These are phyloP conservation scores for Colletotrichum godetiae DNA, from an alignment of 2,329 filamentous ascomycete species.

Conservation along the genomic window DNA sequence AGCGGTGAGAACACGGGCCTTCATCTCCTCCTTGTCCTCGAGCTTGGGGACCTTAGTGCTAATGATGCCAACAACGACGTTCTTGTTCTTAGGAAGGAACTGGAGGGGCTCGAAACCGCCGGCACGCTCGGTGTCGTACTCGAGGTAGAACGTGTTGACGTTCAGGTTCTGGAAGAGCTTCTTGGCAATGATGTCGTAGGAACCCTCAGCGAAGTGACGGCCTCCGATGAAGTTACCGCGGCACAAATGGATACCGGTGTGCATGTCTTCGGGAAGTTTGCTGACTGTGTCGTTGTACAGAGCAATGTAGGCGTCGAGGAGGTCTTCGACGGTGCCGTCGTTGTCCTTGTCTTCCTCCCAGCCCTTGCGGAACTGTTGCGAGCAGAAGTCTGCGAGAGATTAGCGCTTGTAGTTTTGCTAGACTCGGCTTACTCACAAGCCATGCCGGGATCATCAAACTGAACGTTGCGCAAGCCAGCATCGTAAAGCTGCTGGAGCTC, in stretches of 20 bases:
- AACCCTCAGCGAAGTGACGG: slow-evolving; percentile 74
- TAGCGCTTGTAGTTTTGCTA: not conserved
- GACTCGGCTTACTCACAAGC: slow-evolving; percentile 62
- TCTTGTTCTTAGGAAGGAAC: slow-evolving; percentile 69
- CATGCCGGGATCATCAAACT: slow-evolving; percentile 75
- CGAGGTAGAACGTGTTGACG: slow-evolving; percentile 76
- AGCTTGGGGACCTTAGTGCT: slow-evolving; percentile 72
- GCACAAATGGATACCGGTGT: slow-evolving; percentile 82
- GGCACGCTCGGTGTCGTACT: slow-evolving; percentile 74
- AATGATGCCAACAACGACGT: slow-evolving; percentile 72
- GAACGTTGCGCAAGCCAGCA: slow-evolving; percentile 73
- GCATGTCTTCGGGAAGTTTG: slow-evolving; percentile 74
- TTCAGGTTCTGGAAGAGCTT: slow-evolving; percentile 73
- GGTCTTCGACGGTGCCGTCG: slow-evolving; percentile 72
- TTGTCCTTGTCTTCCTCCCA: slow-evolving; percentile 77
- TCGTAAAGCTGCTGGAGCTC: slow-evolving; percentile 72
- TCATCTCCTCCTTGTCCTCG: slow-evolving; percentile 73
- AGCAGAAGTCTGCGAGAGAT: slow-evolving; percentile 73
- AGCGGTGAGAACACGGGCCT: slow-evolving; percentile 67
- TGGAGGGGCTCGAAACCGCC: slow-evolving; percentile 75
- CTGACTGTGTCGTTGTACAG: slow-evolving; percentile 80
- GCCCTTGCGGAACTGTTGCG: slow-evolving; percentile 75
- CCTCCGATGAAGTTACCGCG: slow-evolving; percentile 75
- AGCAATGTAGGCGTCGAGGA: slow-evolving; percentile 80
- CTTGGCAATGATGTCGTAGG: slow-evolving; percentile 74